Base-by-base conservation (phyloP, 495 filamentous ascomycete species). In the Hypoxylon cercidicola region DNA sequence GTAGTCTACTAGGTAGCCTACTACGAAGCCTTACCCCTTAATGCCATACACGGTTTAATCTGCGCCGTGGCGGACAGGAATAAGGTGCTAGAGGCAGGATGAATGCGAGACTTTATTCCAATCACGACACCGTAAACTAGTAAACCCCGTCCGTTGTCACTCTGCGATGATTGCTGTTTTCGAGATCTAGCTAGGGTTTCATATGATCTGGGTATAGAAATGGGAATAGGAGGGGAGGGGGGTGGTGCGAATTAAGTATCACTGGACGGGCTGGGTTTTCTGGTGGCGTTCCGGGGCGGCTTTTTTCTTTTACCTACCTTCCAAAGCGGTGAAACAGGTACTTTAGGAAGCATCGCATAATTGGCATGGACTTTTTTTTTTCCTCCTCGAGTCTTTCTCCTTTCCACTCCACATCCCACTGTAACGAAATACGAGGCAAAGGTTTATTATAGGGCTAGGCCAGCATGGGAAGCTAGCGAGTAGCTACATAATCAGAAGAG, bases 401-500 rank as follows among this genome's bases (percentile, higher is more conserved):
- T 32, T 48, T 23, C 46, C 21, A 25, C 12, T 11, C 44, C 44
- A 47, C n/a, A 18, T 10, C 1, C 18, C 2, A 2, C 21, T 16
- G 11, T 30, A 35, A 40, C 45, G 11, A 21, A 28, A 46, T 58
- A 58, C 19, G 11, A 2, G 47, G 39, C 37, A 52, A 23, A 44
- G 16, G 12, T 13, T 58, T 52, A 45, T 37, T 41, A 20, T 18
- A 43, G 20, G 48, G 55, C 40, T 48, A 64, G 30, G 41, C 48
- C 12, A 37, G 39, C 39, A 61, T 43, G 25, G 37, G 18, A 46
- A n/a, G 43, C 30, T 44, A 51, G 18, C 40, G 7, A 54, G 48
- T 59, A 59, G 55, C 35, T 64, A 47, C 32, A 16, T 32, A 41
- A 47, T 20, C 21, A 59, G 23, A 53, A 19, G 50, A 51, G 59